These are phyloP conservation scores for Allium cepa DNA, from an alignment of 106 monocot genomes.

Conservation along the genomic window DNA sequence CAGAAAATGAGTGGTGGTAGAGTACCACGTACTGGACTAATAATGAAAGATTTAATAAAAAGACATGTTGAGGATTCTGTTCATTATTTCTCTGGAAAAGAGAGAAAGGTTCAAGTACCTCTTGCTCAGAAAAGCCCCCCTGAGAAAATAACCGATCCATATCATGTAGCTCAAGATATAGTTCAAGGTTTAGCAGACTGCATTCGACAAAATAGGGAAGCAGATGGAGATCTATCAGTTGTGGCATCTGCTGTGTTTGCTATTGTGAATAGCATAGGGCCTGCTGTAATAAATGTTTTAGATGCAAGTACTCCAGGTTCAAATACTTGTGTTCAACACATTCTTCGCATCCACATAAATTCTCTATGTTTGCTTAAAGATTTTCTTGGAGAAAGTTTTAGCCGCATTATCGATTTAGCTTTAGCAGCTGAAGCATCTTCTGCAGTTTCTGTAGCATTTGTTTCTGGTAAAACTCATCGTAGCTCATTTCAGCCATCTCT, in stretches of 20 bases:
- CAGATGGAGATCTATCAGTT: slow-evolving; percentile 63
- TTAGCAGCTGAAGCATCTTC: slow-evolving; percentile 85
- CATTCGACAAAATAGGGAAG: slow-evolving; percentile 69
- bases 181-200: slow-evolving; percentile 53
- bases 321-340: slow-evolving; percentile 42
- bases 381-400: slow-evolving; percentile 70
- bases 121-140: slow-evolving; percentile 20
- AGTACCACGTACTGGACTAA: slow-evolving; percentile 44
- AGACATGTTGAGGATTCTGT: slow-evolving; percentile 75
- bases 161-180: slow-evolving; percentile 76
- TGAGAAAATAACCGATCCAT: slow-evolving; percentile 68
- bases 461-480: slow-evolving; percentile 53
- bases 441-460: slow-evolving; percentile 45
- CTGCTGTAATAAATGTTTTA: slow-evolving; percentile 50
- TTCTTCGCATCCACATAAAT: slow-evolving; percentile 66
- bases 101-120: slow-evolving; percentile 45
- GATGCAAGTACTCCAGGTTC: slow-evolving; percentile 37
- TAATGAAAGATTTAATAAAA: slow-evolving; percentile 81
- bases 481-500: slow-evolving; percentile 70
- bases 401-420: slow-evolving; percentile 72
- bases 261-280: slow-evolving; percentile 65
- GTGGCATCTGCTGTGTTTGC: slow-evolving; percentile 88
- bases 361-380: slow-evolving; percentile 88
- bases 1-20: slow-evolving; percentile 73
- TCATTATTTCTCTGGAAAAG: slow-evolving; percentile 58